phyloP scores from a whole-genome alignment of 2,329 filamentous ascomycete species.

The Venturia oleaginea region DNA sequence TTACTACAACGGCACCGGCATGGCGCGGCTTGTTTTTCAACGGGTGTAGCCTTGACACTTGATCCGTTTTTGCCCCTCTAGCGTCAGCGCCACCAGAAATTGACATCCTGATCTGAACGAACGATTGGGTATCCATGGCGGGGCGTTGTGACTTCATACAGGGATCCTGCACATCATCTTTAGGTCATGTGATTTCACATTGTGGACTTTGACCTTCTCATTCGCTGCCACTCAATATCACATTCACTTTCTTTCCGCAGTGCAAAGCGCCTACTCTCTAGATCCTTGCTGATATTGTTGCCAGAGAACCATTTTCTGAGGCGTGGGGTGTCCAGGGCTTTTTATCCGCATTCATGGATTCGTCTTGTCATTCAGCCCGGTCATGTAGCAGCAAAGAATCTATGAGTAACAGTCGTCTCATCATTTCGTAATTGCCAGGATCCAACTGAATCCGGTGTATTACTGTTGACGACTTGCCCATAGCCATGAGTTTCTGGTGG shows the following conservation, averaged over 20 bases:
- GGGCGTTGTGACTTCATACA: not conserved
- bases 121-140: not conserved
- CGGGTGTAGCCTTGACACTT: not conserved
- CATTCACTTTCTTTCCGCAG: not conserved
- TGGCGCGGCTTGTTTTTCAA: not conserved
- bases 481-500: too few species aligned
- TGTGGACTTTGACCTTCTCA: not conserved
- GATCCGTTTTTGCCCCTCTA: not conserved
- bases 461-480: too few species aligned
- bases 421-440: too few species aligned
- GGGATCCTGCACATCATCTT: not conserved
- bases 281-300: not conserved
- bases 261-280: not conserved
- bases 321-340: not conserved
- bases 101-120: not conserved
- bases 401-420: too few species aligned
- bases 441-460: too few species aligned
- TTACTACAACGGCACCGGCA: not conserved
- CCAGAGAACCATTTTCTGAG: not conserved
- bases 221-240: not conserved
- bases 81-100: not conserved
- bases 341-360: not conserved
- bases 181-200: not conserved
- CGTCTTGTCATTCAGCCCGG: not conserved
- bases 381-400: not conserved